phyloP scores from a whole-genome alignment of 1,284 basidiomycete genomes.

The Somion occarium region DNA sequence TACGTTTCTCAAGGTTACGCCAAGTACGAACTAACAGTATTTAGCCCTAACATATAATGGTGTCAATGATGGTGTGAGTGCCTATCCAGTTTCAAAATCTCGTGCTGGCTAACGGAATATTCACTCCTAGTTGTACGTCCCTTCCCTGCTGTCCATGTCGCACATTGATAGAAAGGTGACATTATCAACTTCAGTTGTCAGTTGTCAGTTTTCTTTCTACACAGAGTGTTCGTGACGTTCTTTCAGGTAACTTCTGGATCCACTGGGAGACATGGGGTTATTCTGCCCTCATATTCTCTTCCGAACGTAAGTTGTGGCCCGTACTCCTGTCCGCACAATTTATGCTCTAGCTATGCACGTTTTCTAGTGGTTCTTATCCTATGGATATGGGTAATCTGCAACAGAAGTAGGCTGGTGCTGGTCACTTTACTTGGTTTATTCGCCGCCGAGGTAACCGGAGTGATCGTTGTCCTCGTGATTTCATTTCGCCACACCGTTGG shows the following conservation, averaged over 20 bases:
- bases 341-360: not conserved
- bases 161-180: not conserved
- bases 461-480: conserved; percentile 15
- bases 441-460: conserved; percentile 13
- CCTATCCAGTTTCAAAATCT: not conserved
- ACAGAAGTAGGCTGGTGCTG: conserved; percentile 19
- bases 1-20: not conserved
- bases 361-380: conserved; percentile 19
- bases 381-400: conserved; percentile 25
- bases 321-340: not conserved
- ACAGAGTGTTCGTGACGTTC: not conserved
- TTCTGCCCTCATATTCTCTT: conserved; percentile 18
- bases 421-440: conserved; percentile 14
- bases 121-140: conserved; percentile 10
- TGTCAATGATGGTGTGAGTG: conserved; percentile 18
- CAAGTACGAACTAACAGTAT: not conserved
- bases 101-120: conserved; percentile 8
- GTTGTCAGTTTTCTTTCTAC: not conserved
- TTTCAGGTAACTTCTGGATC: conserved; percentile 22
- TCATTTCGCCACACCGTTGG: conserved; percentile 17
- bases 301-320: conserved; percentile 20
- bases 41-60: conserved; percentile 15
- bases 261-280: conserved; percentile 26
- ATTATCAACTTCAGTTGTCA: no score
- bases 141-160: not conserved